Percentiles rank a stretch among this genome's conserved stretches.
Evolutionary conservation across 768 basidiomycete species (phyloP).

Genomic region (Amylocystis lapponica): DNA sequence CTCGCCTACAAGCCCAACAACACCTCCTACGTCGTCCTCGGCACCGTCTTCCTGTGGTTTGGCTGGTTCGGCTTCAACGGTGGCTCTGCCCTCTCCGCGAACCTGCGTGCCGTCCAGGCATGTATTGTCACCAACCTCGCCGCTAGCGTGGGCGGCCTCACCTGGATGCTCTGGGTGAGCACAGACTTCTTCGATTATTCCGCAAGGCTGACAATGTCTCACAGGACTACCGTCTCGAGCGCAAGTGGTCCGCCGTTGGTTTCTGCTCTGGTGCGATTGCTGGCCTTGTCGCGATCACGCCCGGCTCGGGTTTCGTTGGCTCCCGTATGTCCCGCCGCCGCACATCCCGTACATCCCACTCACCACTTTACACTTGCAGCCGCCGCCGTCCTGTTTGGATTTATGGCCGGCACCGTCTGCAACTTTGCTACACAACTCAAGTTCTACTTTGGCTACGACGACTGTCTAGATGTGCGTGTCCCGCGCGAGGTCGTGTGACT

Average conservation of each 20-base stretch:
- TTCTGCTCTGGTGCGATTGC: constrained; percentile 94
- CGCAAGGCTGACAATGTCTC: neutral
- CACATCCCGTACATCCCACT: neutral
- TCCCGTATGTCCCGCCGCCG: constrained; percentile 43
- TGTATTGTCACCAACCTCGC: constrained; percentile 93
- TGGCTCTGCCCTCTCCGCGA: constrained; percentile 84
- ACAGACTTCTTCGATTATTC: neutral
- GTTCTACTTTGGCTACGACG: constrained; percentile 70
- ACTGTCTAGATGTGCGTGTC: constrained; percentile 68
- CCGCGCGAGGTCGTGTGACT: constrained; percentile 5
- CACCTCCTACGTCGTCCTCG: constrained; percentile 88
- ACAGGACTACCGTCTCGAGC: constrained; percentile 85
- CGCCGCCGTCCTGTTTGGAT: constrained; percentile 81
- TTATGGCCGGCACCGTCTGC: constrained; percentile 77
- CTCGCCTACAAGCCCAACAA: constrained; percentile 95
- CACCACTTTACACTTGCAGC: constrained; percentile 31
- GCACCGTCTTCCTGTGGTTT: constrained; percentile 91
- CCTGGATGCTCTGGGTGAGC: constrained; percentile 86
- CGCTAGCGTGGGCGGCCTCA: constrained; percentile 80
- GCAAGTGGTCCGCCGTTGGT: constrained; percentile 90
- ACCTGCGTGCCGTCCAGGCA: constrained; percentile 80
- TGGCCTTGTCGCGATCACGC: constrained; percentile 86
- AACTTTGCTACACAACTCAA: constrained; percentile 98
- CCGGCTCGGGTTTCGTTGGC: constrained; percentile 79
- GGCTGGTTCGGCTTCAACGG: constrained; percentile 98